Base-by-base conservation (phyloP, 2,329 filamentous ascomycete genomes). In the Aotearoamyces nothofagi region DNA sequence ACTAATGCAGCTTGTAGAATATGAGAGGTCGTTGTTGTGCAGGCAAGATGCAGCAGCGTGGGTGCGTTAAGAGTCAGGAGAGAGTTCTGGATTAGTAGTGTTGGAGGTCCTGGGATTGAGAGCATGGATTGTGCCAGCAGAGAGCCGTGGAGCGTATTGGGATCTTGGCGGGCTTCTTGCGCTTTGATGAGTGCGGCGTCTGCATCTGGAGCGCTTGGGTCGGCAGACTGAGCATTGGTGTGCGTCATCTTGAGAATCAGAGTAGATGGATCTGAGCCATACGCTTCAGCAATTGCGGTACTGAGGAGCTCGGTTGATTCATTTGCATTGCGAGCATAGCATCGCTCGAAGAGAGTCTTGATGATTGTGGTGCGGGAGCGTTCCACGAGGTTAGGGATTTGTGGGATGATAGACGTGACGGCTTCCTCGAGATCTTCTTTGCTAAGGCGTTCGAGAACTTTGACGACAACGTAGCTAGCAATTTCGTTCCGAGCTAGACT, bases 401-500 rank as follows among this genome's bases (percentile, higher is more conserved):
- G 74, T 0, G 82, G 77, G 4, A 76, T 52, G 32, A 92, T 78
- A 42, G 74, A 64, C 27, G 73, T 61, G 32, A 84, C 68, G 0
- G 79, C 81, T 31, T 71, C 69, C 23, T 75, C 62, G 6, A 98
- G 62, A 45, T 94, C 84, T 34, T 93, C 83, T 47, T 82, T 86
- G 51, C 81, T 78, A 8, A 96, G 61, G 30, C 90, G 71, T 48
- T 83, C 80, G 24, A 98, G 59, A 3, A 92, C 74, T 33, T 74
- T 71, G 40, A 86, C 79, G 12, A 83, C 82, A 1, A 92, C 79
- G 46, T 93, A 96, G 14, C 74, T 78, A 5, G 90, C 84, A 27
- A 86, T 79, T 43, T 92, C 86, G 49, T 96, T 96, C 33, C 84
- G 77, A 5, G 87, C 70, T 34, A 93, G 67, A 22, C 72, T 79